Percentiles rank a stretch among this genome's conserved stretches.
Conservation (phyloP, 306 rosid species). For the Pterocarpus santalinus region DNA sequence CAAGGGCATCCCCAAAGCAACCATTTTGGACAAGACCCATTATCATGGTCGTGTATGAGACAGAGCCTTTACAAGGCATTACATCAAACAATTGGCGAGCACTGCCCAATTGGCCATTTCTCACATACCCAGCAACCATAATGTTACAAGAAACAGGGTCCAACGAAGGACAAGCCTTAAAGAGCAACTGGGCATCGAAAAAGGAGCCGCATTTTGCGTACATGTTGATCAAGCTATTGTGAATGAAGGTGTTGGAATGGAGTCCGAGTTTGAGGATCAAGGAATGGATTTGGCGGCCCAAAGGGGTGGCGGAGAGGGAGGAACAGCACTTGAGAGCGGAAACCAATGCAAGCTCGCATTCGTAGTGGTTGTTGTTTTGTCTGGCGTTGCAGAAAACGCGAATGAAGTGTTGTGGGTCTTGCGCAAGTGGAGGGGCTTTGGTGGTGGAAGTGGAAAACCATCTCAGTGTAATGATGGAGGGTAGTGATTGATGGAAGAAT, state of each 20-base stretch:
- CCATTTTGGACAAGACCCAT: constrained; percentile 76
- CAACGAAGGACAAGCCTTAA: constrained; percentile 54
- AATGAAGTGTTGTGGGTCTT: constrained; percentile 54
- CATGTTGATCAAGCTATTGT: constrained; percentile 80
- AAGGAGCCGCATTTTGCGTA: constrained; percentile 73
- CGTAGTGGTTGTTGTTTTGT: constrained; percentile 41
- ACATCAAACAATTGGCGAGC: constrained; percentile 77
- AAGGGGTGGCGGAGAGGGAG: constrained; percentile 54
- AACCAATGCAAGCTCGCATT: constrained; percentile 70
- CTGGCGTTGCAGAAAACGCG: constrained; percentile 59
- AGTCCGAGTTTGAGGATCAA: constrained; percentile 71
- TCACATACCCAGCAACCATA: constrained; percentile 76
- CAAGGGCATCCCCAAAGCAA: constrained; percentile 69
- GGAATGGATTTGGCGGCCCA: constrained; percentile 79
- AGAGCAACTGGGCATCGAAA: constrained; percentile 59
- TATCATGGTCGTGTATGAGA: constrained; percentile 88
- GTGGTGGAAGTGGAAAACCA: constrained; percentile 54
- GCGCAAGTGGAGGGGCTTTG: constrained; percentile 44
- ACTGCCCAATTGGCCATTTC: constrained; percentile 59
- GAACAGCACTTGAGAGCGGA: constrained; percentile 79
- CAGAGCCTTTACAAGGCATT: constrained; percentile 73
- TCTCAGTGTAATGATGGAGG: constrained; percentile 44
- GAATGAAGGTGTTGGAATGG: constrained; percentile 63
- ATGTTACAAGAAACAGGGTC: constrained; percentile 85
- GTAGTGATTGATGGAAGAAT: constrained; percentile 28